phyloP scores from a whole-genome alignment of 164 flowering plant species.

The Vitis rupestris region DNA sequence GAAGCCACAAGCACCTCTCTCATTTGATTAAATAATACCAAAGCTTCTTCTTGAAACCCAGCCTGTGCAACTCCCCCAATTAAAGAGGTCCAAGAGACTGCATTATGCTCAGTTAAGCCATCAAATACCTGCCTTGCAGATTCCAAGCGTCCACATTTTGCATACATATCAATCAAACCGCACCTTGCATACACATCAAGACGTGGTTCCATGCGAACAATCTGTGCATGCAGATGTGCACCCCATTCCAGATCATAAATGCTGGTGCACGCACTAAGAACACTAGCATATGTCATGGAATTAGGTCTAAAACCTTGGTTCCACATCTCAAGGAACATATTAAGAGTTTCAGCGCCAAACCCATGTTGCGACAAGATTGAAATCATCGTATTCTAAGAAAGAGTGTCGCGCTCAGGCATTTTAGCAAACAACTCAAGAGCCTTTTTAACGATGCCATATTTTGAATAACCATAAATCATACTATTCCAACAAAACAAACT shows the following conservation, averaged over 20 bases:
- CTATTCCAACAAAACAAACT: slow-evolving; percentile 53
- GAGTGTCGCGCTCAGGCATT: slow-evolving; percentile 44
- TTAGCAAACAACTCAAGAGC: slow-evolving; percentile 32
- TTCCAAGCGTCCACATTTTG: slow-evolving; percentile 45
- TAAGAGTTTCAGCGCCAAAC: slow-evolving; percentile 27
- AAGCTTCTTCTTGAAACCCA: slow-evolving; percentile 45
- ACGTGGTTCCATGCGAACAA: slow-evolving; percentile 32
- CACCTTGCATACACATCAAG: slow-evolving; percentile 44
- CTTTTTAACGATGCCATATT: slow-evolving; percentile 21
- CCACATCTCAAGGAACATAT: slow-evolving; percentile 48
- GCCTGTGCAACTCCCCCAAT: slow-evolving; percentile 42
- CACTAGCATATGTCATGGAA: slow-evolving; percentile 52
- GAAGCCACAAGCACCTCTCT: slow-evolving; percentile 26
- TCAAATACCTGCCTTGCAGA: slow-evolving; percentile 41
- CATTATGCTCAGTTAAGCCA: slow-evolving; percentile 29
- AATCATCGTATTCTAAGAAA: slow-evolving; percentile 56
- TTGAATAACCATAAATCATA: slow-evolving; percentile 48
- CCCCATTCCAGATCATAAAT: slow-evolving; percentile 52
- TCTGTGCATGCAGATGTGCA: slow-evolving; percentile 51
- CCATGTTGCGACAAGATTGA: slow-evolving; percentile 51
- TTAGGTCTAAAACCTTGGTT: slow-evolving; percentile 39
- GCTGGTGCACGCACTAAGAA: slow-evolving; percentile 50
- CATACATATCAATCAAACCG: slow-evolving; percentile 57
- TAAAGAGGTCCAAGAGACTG: slow-evolving; percentile 55
- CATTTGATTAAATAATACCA: slow-evolving; percentile 42